Conservation (phyloP, 345 rosid genomes). For the rapeseed (Brassica napus) region DNA sequence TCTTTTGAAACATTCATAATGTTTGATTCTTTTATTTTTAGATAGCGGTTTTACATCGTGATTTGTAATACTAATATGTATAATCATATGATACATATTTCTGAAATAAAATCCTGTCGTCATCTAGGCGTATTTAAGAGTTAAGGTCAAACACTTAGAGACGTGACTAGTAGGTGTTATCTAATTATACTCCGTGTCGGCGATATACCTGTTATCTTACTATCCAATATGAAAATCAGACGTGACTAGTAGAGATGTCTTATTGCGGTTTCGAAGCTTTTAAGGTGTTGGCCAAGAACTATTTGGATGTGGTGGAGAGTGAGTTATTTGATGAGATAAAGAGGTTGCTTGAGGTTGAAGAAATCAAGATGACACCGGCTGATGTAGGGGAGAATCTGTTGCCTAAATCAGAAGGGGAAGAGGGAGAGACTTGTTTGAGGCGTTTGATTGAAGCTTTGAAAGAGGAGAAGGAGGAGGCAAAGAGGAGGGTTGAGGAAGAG, state of each 20-base stretch:
- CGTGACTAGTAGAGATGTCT: slow-evolving; percentile 44
- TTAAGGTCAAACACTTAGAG: neutral
- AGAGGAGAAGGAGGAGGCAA: slow-evolving; percentile 37
- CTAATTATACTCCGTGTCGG: neutral
- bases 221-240: slow-evolving; percentile 1
- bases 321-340: slow-evolving; percentile 30
- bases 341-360: slow-evolving; percentile 40
- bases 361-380: slow-evolving; percentile 48
- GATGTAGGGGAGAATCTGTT: slow-evolving; percentile 55
- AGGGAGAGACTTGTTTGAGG: slow-evolving; percentile 40
- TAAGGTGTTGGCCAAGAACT: slow-evolving; percentile 48
- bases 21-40: neutral
- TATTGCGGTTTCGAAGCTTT: slow-evolving; percentile 50
- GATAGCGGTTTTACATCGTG: neutral
- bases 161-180: neutral
- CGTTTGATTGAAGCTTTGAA: slow-evolving; percentile 42
- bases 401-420: slow-evolving; percentile 40
- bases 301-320: slow-evolving; percentile 38
- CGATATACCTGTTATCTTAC: neutral
- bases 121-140: neutral
- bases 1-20: neutral
- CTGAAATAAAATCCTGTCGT: neutral
- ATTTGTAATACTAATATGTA: neutral
- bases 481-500: slow-evolving; percentile 28
- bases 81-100: no score